Base-by-base conservation (phyloP, 2,329 filamentous ascomycete genomes). In the Stagonosporopsis vannaccii region DNA sequence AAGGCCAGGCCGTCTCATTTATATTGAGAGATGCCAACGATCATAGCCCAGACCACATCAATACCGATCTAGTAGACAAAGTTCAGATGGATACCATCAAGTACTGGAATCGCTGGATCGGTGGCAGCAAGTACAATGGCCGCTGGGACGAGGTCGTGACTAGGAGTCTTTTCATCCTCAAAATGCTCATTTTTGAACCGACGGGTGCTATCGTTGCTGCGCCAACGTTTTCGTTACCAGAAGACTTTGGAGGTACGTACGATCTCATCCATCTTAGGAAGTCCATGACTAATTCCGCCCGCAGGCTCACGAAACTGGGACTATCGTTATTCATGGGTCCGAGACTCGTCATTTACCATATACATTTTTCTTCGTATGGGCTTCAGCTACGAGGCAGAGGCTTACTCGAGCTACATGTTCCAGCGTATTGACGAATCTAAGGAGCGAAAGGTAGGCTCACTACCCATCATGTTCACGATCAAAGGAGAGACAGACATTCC, bases 321-420 rank as follows among this genome's bases (percentile, higher is more conserved):
- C 71, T 90, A 90, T 68, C 83, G 88, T n/a, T 93, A 85, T 74
- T 90, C 83, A 9, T 93, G 90, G 90, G 85, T 92, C 32, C 84
- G 90, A 20, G 90, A 93, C 75, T 86, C 87, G 0, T 90, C 87
- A 61, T 92, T 92, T 74, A 91, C 88, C 1, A 86, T 92, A 62
- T 92, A 92, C 59, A 81, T 92, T 59, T 82, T 93, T 26, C 82
- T 93, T 2, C 86, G 90, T 13, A 84, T 92, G 71, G 90, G 90
- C 6, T 92, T 92, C 75, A 87, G 81, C 25, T 84, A 87, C 19
- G 90, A 93, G 73, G 90, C 90, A 3, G 88, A 92, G 70, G 86
- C 88, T 1, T 93, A 91, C 73, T 91, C 92, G 82, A 82, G 84
- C 50, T 93, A 92, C 70, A 91, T 93, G 61, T 90, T 85, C 75